These are phyloP conservation scores for Orbilia ellipsospora DNA, from an alignment of 2,329 filamentous ascomycete species.

Conservation along the genomic window DNA sequence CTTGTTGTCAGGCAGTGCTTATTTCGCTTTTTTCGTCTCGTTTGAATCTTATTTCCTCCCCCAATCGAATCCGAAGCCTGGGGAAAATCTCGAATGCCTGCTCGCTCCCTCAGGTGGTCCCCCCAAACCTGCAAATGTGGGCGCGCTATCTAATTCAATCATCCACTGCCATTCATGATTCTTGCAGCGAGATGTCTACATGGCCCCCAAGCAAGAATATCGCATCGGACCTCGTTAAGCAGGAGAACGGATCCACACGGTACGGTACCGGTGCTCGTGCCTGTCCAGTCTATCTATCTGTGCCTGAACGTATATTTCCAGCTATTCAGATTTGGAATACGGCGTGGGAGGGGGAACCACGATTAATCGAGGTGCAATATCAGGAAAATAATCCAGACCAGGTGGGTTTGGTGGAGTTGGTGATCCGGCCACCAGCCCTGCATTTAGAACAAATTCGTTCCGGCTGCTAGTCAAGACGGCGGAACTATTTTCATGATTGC, in stretches of 20 bases:
- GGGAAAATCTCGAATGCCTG: background rate
- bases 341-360: background rate
- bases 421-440: too few relatives aligned
- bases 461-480: constrained; percentile 42
- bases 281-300: constrained; percentile 25
- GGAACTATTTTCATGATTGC: constrained; percentile 55
- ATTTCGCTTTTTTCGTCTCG: constrained; percentile 7
- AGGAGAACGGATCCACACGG: background rate
- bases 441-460: constrained; percentile 1
- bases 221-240: constrained; percentile 17
- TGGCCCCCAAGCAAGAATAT: constrained; percentile 25
- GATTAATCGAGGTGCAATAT: constrained; percentile 23
- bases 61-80: constrained; percentile 40
- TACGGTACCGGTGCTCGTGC: background rate
- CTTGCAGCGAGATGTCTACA: constrained; percentile 5
- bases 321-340: constrained; percentile 11
- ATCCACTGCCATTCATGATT: too few relatives aligned
- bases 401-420: background rate
- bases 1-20: constrained; percentile 1
- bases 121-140: constrained; percentile 5
- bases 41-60: constrained; percentile 45
- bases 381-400: background rate
- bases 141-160: background rate
- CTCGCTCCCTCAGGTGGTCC: background rate
- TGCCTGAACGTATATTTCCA: constrained; percentile 31